A percentile compares a stretch with the other conserved stretches of the same genome.
Evolutionary conservation across 192 early-diverging fungal species (phyloP).

Genomic region (Phycomyces nitens): DNA sequence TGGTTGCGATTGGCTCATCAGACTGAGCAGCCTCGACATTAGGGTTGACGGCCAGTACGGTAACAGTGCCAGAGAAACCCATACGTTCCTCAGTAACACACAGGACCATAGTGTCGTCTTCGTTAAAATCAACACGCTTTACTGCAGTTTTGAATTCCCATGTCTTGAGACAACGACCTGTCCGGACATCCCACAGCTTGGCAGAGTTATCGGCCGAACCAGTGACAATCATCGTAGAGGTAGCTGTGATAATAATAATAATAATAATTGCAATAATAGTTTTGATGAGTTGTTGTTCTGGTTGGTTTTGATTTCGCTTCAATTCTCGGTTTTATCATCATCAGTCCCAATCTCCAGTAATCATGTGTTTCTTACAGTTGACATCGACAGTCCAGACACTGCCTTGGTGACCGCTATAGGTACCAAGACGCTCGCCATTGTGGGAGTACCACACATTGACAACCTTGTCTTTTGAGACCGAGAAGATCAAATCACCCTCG

Average conservation of each 20-base stretch:
- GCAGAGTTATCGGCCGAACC: conserved; percentile 90
- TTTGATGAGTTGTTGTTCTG: neutral
- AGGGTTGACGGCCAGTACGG: conserved; percentile 75
- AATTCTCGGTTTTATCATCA: no score
- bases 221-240: conserved; percentile 74
- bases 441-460: conserved; percentile 95
- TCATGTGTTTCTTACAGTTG: conserved; percentile 57
- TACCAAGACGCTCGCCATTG: conserved; percentile 96
- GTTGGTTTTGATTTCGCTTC: neutral
- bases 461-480: conserved; percentile 90
- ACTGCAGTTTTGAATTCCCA: conserved; percentile 91
- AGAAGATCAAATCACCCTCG: conserved; percentile 97
- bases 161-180: conserved; percentile 85
- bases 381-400: conserved; percentile 94
- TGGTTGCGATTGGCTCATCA: conserved; percentile 63
- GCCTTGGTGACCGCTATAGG: conserved; percentile 89
- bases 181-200: conserved; percentile 90
- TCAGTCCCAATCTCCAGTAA: neutral
- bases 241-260: conserved; percentile 40
- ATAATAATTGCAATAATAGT: neutral
- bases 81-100: conserved; percentile 96
- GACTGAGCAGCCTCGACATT: conserved; percentile 62
- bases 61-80: conserved; percentile 85
- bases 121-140: conserved; percentile 84
- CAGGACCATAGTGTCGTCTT: conserved; percentile 83